A percentile compares a stretch with the other conserved stretches of the same genome.
Conservation (phyloP, 1,284 basidiomycete species). For the Flammula alnicola region DNA sequence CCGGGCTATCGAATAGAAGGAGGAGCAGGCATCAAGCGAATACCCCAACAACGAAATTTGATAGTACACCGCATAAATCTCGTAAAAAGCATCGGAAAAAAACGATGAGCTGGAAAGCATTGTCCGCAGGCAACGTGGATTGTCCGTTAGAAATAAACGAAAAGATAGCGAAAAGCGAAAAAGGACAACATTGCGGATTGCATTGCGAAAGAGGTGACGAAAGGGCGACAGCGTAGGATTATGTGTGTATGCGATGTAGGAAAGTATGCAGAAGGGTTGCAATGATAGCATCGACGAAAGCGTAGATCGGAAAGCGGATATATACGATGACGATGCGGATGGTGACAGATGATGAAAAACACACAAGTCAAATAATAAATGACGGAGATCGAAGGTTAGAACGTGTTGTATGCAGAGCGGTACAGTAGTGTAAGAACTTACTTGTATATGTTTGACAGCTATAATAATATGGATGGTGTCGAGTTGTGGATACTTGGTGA, state of each 20-base stretch:
- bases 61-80: too few species aligned
- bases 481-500: conserved; percentile 16
- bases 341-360: conserved; percentile 18
- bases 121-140: conserved; percentile 5
- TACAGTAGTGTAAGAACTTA: conserved; percentile 19
- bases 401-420: conserved; percentile 16
- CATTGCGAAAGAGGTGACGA: too few species aligned
- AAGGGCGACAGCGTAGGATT: conserved; percentile 6
- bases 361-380: conserved; percentile 40
- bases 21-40: conserved; percentile 7
- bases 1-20: conserved; percentile 11
- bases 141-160: too few species aligned
- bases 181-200: too few species aligned
- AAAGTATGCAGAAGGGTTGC: conserved; percentile 5
- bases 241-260: conserved; percentile 7
- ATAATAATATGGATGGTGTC: conserved; percentile 17
- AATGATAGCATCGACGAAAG: conserved; percentile 22
- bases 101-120: not conserved
- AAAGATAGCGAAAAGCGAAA: too few species aligned
- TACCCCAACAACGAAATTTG: conserved; percentile 1
- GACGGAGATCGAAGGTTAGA: conserved; percentile 24
- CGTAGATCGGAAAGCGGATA: conserved; percentile 27
- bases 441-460: conserved; percentile 18
- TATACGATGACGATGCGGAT: conserved; percentile 21
- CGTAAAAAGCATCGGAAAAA: not conserved